Evolutionary conservation across 192 early-diverging fungal genomes (phyloP).

Genomic region (Phycomyces blakesleeanus): DNA sequence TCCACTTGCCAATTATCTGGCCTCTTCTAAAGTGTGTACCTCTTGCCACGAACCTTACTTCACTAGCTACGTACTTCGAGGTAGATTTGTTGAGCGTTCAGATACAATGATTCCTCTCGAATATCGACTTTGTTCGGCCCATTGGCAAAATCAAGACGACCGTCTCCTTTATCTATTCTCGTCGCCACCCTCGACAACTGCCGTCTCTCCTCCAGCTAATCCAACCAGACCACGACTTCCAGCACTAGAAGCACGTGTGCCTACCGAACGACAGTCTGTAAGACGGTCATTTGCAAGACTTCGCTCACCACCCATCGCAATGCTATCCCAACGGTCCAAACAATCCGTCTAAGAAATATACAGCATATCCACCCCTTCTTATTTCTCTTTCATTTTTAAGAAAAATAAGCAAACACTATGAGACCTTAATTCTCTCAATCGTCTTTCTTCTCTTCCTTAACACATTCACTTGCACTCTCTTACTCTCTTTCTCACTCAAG

Average conservation of each 20-base stretch:
- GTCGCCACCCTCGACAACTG: neutral
- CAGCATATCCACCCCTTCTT: no score
- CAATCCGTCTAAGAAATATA: no score
- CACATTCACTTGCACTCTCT: no score
- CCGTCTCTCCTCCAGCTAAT: neutral
- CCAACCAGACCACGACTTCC: neutral
- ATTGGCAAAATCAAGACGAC: slow-evolving; percentile 69
- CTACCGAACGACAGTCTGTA: no score
- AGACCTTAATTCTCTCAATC: no score
- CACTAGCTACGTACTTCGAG: slow-evolving; percentile 57
- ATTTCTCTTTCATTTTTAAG: no score
- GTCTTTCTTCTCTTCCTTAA: no score
- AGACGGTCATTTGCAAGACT: no score
- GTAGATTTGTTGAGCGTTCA: slow-evolving; percentile 59
- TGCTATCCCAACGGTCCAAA: no score
- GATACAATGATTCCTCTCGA: slow-evolving; percentile 54
- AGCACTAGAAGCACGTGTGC: neutral
- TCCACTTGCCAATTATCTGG: slow-evolving; percentile 61
- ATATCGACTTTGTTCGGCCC: slow-evolving; percentile 67
- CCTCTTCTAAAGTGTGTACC: slow-evolving; percentile 56
- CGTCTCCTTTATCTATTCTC: slow-evolving; percentile 56
- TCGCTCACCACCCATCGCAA: no score
- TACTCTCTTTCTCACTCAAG: no score
- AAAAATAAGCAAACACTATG: no score
- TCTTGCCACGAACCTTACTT: slow-evolving; percentile 83